phyloP scores from a whole-genome alignment of 2,329 filamentous ascomycete genomes.

The Esteya vermicola region DNA sequence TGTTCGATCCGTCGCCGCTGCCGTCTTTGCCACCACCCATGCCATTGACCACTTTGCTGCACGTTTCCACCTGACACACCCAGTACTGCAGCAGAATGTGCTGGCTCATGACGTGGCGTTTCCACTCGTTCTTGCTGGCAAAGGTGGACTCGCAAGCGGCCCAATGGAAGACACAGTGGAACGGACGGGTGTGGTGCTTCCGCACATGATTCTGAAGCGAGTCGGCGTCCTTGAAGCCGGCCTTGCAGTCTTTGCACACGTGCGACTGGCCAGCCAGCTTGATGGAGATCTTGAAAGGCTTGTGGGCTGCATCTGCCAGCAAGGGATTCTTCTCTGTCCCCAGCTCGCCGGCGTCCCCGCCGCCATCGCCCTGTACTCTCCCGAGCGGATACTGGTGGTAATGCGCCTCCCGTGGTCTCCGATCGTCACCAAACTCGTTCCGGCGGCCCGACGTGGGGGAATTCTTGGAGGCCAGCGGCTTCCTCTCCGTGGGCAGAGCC shows the following conservation, averaged over 20 bases:
- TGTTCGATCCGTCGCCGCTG: not conserved
- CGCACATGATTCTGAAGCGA: conserved; percentile 35
- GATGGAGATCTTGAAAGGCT: conserved; percentile 11
- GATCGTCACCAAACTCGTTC: not conserved
- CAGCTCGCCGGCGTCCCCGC: no score
- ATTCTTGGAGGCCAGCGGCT: conserved; percentile 6
- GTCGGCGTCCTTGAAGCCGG: conserved; percentile 29
- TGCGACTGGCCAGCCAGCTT: conserved; percentile 8
- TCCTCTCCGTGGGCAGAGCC: conserved; percentile 10
- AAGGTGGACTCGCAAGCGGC: conserved; percentile 67
- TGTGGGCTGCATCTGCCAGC: conserved; percentile 8
- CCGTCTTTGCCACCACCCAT: not conserved
- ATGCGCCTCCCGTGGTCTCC: not conserved
- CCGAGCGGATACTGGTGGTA: not conserved
- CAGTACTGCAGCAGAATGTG: conserved; percentile 67
- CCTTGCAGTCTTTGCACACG: conserved; percentile 22
- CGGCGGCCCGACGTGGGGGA: not conserved
- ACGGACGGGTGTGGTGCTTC: conserved; percentile 43
- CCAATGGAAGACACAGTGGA: conserved; percentile 63
- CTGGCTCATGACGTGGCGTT: conserved; percentile 70
- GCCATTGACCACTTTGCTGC: conserved; percentile 21
- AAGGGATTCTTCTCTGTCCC: conserved; percentile 2
- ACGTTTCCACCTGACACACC: conserved; percentile 56
- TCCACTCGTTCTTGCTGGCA: conserved; percentile 87
- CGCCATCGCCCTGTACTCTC: not conserved